Evolutionary conservation across 495 filamentous ascomycete genomes (phyloP).

Genomic region (Glutinoglossum americanum): DNA sequence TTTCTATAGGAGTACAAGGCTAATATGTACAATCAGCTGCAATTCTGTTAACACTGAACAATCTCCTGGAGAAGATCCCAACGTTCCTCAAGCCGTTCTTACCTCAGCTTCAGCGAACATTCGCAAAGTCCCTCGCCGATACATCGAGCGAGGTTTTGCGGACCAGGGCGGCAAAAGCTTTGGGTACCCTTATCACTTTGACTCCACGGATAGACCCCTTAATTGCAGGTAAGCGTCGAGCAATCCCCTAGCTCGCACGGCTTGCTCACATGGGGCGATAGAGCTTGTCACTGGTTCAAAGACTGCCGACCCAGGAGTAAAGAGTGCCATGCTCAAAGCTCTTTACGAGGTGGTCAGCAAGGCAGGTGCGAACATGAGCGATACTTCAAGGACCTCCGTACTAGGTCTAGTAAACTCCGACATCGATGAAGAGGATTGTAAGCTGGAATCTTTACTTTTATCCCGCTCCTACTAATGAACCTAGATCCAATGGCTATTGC

Average conservation of each 20-base stretch:
- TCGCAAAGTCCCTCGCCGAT: conserved; percentile 87
- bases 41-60: conserved; percentile 84
- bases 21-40: conserved; percentile 30
- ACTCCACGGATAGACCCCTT: conserved; percentile 91
- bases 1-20: conserved; percentile 5
- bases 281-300: conserved; percentile 88
- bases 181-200: conserved; percentile 88
- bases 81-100: conserved; percentile 89
- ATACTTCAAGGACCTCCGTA: conserved; percentile 59
- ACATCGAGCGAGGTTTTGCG: conserved; percentile 75
- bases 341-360: conserved; percentile 91
- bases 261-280: conserved; percentile 14
- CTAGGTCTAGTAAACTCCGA: conserved; percentile 75
- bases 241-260: neutral
- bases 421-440: conserved; percentile 45
- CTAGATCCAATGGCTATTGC: conserved; percentile 59
- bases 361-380: conserved; percentile 83
- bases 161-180: conserved; percentile 76
- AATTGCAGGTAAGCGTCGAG: conserved; percentile 27
- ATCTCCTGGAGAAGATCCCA: conserved; percentile 90
- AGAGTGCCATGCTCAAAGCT: conserved; percentile 92
- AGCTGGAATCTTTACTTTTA: conserved; percentile 5
- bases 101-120: conserved; percentile 88
- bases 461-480: conserved; percentile 7
- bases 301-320: conserved; percentile 71